Evolutionary conservation across 2,329 filamentous ascomycete genomes (phyloP), one percentile per base, ranked within the genome.

Genomic region (Aspergillus persii): DNA sequence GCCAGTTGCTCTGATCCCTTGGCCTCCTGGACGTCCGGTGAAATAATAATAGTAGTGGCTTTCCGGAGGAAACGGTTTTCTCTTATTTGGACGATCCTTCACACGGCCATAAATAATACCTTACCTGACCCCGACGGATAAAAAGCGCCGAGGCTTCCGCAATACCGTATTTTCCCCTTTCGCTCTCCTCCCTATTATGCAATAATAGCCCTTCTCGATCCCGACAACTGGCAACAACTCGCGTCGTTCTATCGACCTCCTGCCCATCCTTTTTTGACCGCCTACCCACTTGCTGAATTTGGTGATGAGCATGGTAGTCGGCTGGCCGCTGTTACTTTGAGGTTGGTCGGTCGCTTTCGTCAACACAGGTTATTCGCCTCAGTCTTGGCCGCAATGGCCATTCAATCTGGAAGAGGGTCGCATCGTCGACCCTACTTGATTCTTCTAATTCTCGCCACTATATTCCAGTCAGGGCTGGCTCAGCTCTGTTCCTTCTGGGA

Each of bases 401-500:
- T 54, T 54, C 52, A 30, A 55, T 46, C 36, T 23, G 51, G 57
- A 41, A 29, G 54, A 46, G 61, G 64, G 56, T 61, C 56, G 41
- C 39, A 62, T 9, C 46, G 51, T 57, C 63, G 59, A 59, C 60
- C 66, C 46, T 63, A 61, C 50, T 26, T 68, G 4, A 36, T 69
- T 30, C 33, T 70, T 27, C 8, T 67, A n/a, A n/a, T 68, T 6
- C 26, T 69, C n/a, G 53, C 64, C n/a, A 57, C 57, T 23, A 36
- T 69, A 3, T 52, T 68, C 3, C 69, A 63, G 23, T 56, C 62
- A 27, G 59, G 57, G 46, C 58, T 64, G 5, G 71, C 73, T 47
- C 70, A 74, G 51, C 64, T 74, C 47, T 77, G 74, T 55, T 69
- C 68, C 4, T 77, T 77, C 53, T 71, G 68, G 66, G 69, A 74